Evolutionary conservation across 495 filamentous ascomycete species (phyloP).

Genomic region (Hypoxylon lienhwacheense): DNA sequence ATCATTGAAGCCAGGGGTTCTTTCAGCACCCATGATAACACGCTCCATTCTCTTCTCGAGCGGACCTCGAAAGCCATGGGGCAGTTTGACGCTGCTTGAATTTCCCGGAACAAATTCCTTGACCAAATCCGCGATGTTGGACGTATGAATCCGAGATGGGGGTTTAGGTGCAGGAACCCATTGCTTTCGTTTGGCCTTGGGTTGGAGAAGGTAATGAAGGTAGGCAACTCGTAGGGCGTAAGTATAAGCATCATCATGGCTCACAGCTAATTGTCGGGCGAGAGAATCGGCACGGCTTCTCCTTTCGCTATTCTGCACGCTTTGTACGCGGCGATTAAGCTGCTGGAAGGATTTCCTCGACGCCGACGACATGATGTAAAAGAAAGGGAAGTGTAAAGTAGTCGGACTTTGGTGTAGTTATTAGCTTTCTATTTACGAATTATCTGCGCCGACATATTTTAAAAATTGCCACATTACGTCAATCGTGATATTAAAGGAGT

Average conservation of each 20-base stretch:
- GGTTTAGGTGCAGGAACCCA: constrained; percentile 69
- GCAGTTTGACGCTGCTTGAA: constrained; percentile 48
- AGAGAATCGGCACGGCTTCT: constrained; percentile 44
- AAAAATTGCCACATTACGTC: neutral
- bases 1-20: constrained; percentile 82
- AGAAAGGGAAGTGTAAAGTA: constrained; percentile 12
- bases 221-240: constrained; percentile 90
- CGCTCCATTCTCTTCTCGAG: constrained; percentile 76
- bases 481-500: constrained; percentile 7
- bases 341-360: constrained; percentile 44
- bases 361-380: constrained; percentile 48
- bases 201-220: constrained; percentile 89
- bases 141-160: constrained; percentile 64
- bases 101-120: constrained; percentile 55
- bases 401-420: too few relatives aligned
- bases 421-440: constrained; percentile 14
- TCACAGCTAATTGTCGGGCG: constrained; percentile 45
- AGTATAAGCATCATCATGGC: constrained; percentile 77
- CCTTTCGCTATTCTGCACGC: constrained; percentile 44
- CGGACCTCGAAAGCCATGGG: constrained; percentile 63
- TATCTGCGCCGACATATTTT: constrained; percentile 22
- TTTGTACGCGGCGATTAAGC: constrained; percentile 48
- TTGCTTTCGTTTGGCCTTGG: constrained; percentile 82
- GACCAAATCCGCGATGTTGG: constrained; percentile 67
- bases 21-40: constrained; percentile 70